Evolutionary conservation across 768 basidiomycete genomes (phyloP), one percentile per base, ranked within the genome.

Genomic region (Steccherinum ochraceum): DNA sequence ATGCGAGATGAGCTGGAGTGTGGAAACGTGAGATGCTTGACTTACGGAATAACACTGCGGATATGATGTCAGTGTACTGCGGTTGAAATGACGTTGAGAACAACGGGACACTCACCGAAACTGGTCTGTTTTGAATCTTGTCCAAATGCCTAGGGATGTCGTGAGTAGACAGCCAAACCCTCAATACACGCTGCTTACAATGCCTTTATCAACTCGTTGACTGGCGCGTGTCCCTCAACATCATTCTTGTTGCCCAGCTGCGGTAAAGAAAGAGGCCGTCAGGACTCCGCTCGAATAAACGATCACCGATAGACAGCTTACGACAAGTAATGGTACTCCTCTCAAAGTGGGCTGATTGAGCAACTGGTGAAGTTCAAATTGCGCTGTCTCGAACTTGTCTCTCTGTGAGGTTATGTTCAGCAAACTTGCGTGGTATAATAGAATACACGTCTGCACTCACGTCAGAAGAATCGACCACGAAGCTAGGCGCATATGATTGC

Each of bases 191-290:
- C n/a, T n/a, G n/a, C 84, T 55, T 58, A 88, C 92, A 93, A 69
- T 47, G 78, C 79, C 44, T 72, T 76, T 48, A 96, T 96, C 39
- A 96, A 71, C 45, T 93, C 89, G 56, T 93, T 88, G 2, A 94
- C 86, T 7, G 82, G 65, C 12, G 84, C 79, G 53, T 91, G 89
- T 7, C 75, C 80, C 2, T 84, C 77, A 1, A 95, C 57, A 64
- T 96, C 93, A 57, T 92, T 95, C 71, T 96, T 96, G 69, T 96
- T 96, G 3, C 93, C 93, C 19, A 96, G 75, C 89, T 90, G 45
- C 27, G 18, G 49, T 26, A 48, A 26, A 45, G n/a, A 43, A 11
- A 10, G 41, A 23, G 16, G 11, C 24, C 12, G 40, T 12, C 13
- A 41, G 27, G 44, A n/a, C 21, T n/a, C 21, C 25, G 26, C 45